Conservation (phyloP, 164 flowering plant genomes). For the Macadamia tetraphylla region DNA sequence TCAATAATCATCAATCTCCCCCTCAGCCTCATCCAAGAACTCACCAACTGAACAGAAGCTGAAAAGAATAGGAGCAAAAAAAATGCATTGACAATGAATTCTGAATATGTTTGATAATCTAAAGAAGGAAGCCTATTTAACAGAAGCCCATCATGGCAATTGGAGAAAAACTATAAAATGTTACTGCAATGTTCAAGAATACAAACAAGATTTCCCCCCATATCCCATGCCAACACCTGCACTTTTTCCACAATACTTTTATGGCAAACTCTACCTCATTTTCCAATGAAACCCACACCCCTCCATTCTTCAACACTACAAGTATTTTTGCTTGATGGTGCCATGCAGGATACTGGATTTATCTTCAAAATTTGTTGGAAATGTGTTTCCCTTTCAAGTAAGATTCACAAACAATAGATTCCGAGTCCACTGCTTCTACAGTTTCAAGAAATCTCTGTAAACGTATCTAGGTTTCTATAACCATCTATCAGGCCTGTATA, state of each 20-base stretch:
- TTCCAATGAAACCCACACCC: neutral
- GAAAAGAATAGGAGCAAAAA: neutral
- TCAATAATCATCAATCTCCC: too few relatives aligned
- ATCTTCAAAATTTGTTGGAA: neutral
- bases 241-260: too few relatives aligned
- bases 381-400: neutral
- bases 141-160: neutral
- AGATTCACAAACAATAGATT: constrained; percentile 7
- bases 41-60: too few relatives aligned
- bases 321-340: neutral
- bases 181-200: neutral
- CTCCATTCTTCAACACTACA: neutral
- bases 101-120: neutral
- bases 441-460: constrained; percentile 6
- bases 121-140: neutral
- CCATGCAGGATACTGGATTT: too few relatives aligned
- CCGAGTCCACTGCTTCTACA: constrained; percentile 7
- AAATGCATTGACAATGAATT: neutral
- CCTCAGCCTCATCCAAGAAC: too few relatives aligned
- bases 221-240: too few relatives aligned
- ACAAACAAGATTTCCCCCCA: neutral
- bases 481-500: constrained; percentile 23
- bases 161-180: neutral
- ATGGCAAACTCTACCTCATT: neutral
- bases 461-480: neutral